Conservation (phyloP, 352 stramenopile species). For the Pythium pyrilobum region DNA sequence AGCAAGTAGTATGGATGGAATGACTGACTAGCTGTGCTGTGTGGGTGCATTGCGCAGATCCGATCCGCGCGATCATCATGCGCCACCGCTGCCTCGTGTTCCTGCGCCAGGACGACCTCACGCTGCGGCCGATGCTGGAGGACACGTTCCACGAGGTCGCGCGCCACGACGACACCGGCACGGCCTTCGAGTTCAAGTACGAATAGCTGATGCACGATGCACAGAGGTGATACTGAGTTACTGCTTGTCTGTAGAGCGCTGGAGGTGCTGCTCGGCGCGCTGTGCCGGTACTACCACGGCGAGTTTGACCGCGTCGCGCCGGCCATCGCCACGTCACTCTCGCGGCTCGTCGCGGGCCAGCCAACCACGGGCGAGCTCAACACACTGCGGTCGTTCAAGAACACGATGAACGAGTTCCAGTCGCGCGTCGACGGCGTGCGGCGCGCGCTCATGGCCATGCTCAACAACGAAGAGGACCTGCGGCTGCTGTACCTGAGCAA, state of each 20-base stretch:
- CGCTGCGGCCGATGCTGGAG: constrained; percentile 55
- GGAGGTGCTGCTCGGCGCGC: constrained; percentile 41
- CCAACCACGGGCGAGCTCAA: constrained; percentile 45
- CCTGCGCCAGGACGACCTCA: constrained; percentile 41
- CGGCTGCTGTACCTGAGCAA: constrained; percentile 66
- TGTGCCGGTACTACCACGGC: constrained; percentile 48
- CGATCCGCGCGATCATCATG: constrained; percentile 72
- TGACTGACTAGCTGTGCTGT: too few relatives aligned
- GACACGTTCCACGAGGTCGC: constrained; percentile 49
- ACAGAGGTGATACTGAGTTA: constrained; percentile 34
- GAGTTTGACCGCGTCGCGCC: constrained; percentile 42
- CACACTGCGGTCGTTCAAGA: constrained; percentile 63
- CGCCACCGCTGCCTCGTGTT: constrained; percentile 36
- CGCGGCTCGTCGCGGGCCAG: constrained; percentile 35
- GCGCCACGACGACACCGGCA: constrained; percentile 37
- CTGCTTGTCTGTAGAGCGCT: constrained; percentile 12
- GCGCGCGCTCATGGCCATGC: constrained; percentile 53
- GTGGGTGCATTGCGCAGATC: constrained; percentile 18
- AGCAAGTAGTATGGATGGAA: too few relatives aligned
- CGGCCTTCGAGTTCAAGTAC: constrained; percentile 65
- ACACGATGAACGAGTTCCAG: constrained; percentile 73
- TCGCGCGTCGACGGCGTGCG: constrained; percentile 55
- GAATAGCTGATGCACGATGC: too few relatives aligned
- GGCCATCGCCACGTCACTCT: constrained; percentile 33
- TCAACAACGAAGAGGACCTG: constrained; percentile 72